These are phyloP conservation scores for Gymnopilus junonius DNA, from an alignment of 768 basidiomycete species.

Conservation along the genomic window DNA sequence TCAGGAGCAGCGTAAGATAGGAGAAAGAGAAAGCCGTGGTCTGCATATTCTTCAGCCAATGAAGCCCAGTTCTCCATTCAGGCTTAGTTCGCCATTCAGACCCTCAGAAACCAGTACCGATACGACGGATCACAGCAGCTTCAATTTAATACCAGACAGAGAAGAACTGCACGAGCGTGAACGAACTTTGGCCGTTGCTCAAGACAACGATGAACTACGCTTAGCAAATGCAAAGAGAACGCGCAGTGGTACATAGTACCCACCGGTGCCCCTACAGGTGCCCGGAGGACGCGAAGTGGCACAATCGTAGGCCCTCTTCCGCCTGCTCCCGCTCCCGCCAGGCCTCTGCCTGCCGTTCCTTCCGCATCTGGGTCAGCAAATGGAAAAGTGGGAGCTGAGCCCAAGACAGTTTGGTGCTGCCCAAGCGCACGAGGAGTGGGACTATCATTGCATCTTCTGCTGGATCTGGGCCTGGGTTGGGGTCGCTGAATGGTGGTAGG, in stretches of 20 bases:
- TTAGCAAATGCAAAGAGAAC: slow-evolving; percentile 27
- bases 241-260: slow-evolving; percentile 54
- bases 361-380: neutral
- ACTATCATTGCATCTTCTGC: slow-evolving; percentile 27
- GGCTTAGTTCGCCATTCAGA: slow-evolving; percentile 5
- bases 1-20: neutral
- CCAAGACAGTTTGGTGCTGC: neutral
- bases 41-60: neutral
- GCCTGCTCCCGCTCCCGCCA: slow-evolving; percentile 13
- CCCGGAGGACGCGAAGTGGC: slow-evolving; percentile 35
- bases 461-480: neutral
- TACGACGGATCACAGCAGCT: neutral
- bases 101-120: neutral
- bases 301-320: slow-evolving; percentile 33
- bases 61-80: no score
- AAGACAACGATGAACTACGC: neutral
- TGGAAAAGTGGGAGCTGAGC: neutral
- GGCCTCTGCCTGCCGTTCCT: slow-evolving; percentile 12
- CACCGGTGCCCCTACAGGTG: slow-evolving; percentile 10
- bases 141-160: neutral
- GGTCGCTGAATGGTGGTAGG: neutral
- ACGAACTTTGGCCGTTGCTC: neutral
- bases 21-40: neutral
- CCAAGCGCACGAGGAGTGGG: slow-evolving; percentile 35
- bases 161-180: neutral